These are phyloP conservation scores for Penicillium macrosclerotiorum DNA, from an alignment of 495 filamentous ascomycete genomes.

Conservation along the genomic window DNA sequence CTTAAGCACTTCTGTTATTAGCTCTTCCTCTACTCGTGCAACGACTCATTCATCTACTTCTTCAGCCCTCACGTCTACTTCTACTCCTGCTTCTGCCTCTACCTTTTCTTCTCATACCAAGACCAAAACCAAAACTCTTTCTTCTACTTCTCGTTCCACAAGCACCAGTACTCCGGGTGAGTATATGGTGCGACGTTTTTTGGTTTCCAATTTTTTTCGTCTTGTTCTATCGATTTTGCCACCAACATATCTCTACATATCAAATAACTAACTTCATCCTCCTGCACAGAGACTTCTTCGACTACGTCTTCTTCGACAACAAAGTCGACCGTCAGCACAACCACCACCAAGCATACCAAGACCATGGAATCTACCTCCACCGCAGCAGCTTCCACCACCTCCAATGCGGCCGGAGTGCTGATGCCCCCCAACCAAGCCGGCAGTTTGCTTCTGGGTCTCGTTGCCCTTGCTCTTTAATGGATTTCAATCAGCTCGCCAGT, in stretches of 20 bases:
- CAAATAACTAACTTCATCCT: not conserved
- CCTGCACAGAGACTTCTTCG: not conserved
- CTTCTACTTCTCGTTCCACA: conserved; percentile 1
- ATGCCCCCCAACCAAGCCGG: conserved; percentile 30
- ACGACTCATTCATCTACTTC: conserved; percentile 8
- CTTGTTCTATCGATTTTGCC: not conserved
- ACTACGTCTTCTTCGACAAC: conserved; percentile 11
- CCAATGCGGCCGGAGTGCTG: conserved; percentile 20
- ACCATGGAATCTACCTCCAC: conserved; percentile 16
- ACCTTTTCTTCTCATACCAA: conserved; percentile 3
- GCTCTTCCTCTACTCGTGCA: conserved; percentile 1
- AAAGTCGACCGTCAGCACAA: conserved; percentile 15
- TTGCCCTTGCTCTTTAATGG: conserved; percentile 19
- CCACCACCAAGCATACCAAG: conserved; percentile 15
- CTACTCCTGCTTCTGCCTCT: conserved; percentile 2
- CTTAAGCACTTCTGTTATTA: not conserved
- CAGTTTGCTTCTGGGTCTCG: conserved; percentile 24
- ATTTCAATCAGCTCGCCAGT: not conserved
- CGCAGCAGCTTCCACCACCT: conserved; percentile 13
- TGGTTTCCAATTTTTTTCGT: conserved; percentile 7
- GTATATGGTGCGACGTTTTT: conserved; percentile 15
- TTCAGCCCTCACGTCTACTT: conserved; percentile 3
- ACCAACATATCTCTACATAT: too few relatives aligned
- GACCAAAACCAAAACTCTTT: conserved; percentile 4
- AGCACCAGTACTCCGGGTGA: conserved; percentile 18